Evolutionary conservation across 352 stramenopile genomes (phyloP), one percentile per base, ranked within the genome.

Genomic region (Phytophthora citricola): DNA sequence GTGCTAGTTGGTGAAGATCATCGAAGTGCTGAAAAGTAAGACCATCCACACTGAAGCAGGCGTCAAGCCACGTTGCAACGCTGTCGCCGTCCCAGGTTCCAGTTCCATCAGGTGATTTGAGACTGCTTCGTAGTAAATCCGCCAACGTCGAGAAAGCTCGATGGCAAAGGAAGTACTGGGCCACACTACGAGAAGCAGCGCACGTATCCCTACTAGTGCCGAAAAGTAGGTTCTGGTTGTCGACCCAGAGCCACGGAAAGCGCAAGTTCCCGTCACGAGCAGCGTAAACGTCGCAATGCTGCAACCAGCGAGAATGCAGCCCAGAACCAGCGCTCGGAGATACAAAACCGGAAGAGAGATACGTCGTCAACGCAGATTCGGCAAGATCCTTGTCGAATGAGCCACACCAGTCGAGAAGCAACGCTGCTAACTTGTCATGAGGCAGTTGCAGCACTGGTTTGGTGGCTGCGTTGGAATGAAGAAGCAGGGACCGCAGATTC

Each of bases 181-280:
- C 32, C 49, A 67, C 40, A 32, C 50, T 64, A 29, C 63, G 48
- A n/a, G 76, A 75, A 9, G 48, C 26, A 7, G 32, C 17, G 36
- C 55, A 59, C n/a, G 45, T 22, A 45, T 49, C 44, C n/a, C 36
- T 26, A 26, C 27, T 22, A 0, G 11, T 14, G 3, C 41, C 47
- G 41, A 64, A 49, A 2, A 75, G 50, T 2, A 53, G 54, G 9
- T 67, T 38, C 9, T 64, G 57, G 15, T 62, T 78, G 38, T 90
- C 80, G 5, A 88, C 12, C 84, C 84, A 91, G 17, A 85, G 55
- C 64, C 76, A 86, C 4, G 81, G 70, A 14, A 81, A 40, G 1
- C 76, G 14, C 2, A 74, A 31, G 36, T 71, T 43, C 8, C 41
- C 44, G 22, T 78, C 71, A 12, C 41, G 41, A 46, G 80, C 69